Percentiles rank a stretch among this genome's conserved stretches.
phyloP scores from a whole-genome alignment of 192 early-diverging fungal genomes.

The Piromyces sp. region DNA sequence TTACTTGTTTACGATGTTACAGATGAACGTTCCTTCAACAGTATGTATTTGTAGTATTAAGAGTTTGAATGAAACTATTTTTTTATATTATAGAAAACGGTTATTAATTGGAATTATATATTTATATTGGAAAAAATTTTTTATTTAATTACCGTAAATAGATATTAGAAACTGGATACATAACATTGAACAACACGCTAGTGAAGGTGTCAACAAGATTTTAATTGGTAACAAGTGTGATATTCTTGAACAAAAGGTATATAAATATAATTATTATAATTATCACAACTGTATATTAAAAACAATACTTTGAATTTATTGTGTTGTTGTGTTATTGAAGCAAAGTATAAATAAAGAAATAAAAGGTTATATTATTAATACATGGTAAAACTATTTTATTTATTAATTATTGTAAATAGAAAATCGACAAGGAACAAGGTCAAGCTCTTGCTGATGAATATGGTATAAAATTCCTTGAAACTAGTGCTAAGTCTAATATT shows the following conservation, averaged over 20 bases:
- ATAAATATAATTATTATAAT: too few relatives aligned
- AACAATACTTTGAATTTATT: too few relatives aligned
- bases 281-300: too few relatives aligned
- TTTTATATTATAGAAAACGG: too few relatives aligned
- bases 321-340: too few relatives aligned
- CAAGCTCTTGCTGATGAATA: conserved; percentile 88
- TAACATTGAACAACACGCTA: conserved; percentile 98
- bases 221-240: conserved; percentile 99
- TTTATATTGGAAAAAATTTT: too few relatives aligned
- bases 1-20: conserved; percentile 95
- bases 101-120: too few relatives aligned
- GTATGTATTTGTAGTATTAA: too few relatives aligned
- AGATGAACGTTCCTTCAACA: conserved; percentile 94
- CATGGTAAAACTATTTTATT: neutral
- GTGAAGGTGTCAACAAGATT: conserved; percentile 96
- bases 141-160: too few relatives aligned
- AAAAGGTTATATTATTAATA: too few relatives aligned
- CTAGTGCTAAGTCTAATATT: conserved; percentile 96
- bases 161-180: conserved; percentile 99
- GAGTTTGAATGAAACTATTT: too few relatives aligned
- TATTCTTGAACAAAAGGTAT: conserved; percentile 82
- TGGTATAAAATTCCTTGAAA: conserved; percentile 88
- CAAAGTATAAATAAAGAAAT: too few relatives aligned
- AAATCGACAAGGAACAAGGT: conserved; percentile 86
- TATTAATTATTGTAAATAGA: conserved; percentile 22